These are phyloP conservation scores for Lycium barbarum DNA, from an alignment of 257 asterid species.

Conservation along the genomic window DNA sequence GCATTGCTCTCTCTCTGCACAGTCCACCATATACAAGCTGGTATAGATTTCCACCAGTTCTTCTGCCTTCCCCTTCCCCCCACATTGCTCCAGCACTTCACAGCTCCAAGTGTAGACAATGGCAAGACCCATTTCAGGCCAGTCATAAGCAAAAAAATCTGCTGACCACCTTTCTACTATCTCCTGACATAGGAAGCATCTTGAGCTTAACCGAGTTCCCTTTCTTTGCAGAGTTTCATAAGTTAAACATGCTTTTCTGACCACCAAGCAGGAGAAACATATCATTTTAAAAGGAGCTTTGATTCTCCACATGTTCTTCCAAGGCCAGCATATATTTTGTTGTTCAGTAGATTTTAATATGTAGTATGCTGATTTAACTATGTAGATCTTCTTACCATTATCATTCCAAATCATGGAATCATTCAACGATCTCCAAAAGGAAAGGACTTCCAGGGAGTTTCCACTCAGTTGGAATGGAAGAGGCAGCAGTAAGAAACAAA, in stretches of 20 bases:
- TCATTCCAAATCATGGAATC: not conserved
- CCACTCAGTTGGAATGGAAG: constrained; percentile 11
- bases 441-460: not conserved
- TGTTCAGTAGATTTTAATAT: not conserved
- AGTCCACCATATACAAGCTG: not conserved
- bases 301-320: not conserved
- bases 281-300: not conserved
- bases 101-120: not conserved
- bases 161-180: not conserved
- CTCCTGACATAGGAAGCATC: constrained; percentile 17
- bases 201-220: not conserved
- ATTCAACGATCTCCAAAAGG: not conserved
- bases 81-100: not conserved
- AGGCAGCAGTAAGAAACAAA: not conserved
- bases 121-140: not conserved
- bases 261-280: not conserved
- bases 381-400: not conserved
- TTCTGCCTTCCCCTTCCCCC: not conserved
- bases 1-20: not conserved
- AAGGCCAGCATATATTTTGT: not conserved
- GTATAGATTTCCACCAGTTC: not conserved
- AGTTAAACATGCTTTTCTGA: not conserved
- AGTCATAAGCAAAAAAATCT: not conserved
- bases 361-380: not conserved
- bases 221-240: not conserved